phyloP scores from a whole-genome alignment of 208 protist species.

The Naegleria gruberi region DNA sequence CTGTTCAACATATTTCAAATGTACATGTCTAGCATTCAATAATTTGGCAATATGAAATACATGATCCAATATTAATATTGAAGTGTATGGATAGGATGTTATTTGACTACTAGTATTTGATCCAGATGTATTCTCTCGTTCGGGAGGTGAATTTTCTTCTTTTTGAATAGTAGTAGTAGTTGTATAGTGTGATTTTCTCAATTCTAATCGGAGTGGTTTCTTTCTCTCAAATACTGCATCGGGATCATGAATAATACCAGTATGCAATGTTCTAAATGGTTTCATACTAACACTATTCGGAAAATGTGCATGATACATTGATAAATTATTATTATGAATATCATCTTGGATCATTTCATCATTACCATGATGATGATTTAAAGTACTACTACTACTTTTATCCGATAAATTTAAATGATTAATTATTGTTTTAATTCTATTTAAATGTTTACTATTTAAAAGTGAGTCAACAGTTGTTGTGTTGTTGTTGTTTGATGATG shows the following conservation, averaged over 20 bases:
- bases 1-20: conserved; percentile 24
- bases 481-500: no score
- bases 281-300: not conserved
- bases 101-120: not conserved
- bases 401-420: no score
- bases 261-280: not conserved
- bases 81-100: not conserved
- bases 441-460: no score
- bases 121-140: not conserved
- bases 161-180: not conserved
- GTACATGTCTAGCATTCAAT: conserved; percentile 4
- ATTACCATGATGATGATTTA: no score
- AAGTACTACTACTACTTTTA: no score
- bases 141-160: not conserved
- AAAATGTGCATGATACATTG: not conserved
- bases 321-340: no score
- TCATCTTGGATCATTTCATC: no score
- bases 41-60: conserved; percentile 15
- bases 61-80: conserved; percentile 20
- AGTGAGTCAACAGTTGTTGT: no score
- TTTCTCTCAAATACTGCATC: not conserved
- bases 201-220: not conserved
- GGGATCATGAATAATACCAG: conserved; percentile 17
- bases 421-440: no score
- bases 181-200: not conserved